Conservation (phyloP, 768 basidiomycete genomes). For the Lanmaoa rubissima region DNA sequence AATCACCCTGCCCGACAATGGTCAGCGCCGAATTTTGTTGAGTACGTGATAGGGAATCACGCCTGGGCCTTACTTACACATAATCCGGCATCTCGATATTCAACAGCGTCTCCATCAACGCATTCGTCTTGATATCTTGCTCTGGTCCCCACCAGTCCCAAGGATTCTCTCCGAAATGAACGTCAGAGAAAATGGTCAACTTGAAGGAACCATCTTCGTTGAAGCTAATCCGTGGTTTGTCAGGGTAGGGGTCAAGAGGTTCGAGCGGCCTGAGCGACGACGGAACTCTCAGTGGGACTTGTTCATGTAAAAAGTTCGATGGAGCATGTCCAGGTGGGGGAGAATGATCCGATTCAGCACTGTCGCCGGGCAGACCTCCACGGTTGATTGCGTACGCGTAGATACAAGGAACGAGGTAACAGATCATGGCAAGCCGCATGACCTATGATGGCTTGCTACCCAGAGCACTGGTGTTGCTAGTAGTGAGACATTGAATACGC, state of each 20-base stretch:
- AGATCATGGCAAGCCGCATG: constrained; percentile 1
- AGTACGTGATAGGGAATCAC: background rate
- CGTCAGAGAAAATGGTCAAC: constrained; percentile 69
- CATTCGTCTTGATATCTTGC: constrained; percentile 63
- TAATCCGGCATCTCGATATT: constrained; percentile 63
- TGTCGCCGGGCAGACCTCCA: background rate
- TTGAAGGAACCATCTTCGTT: constrained; percentile 62
- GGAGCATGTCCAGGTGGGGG: background rate
- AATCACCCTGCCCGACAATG: constrained; percentile 46
- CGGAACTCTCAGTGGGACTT: background rate
- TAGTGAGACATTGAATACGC: background rate
- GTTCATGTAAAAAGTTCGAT: background rate
- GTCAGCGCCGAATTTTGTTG: background rate
- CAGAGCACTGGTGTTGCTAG: too few relatives aligned
- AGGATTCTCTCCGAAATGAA: constrained; percentile 76
- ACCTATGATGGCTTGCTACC: background rate
- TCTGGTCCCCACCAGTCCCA: constrained; percentile 66
- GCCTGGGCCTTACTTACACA: constrained; percentile 51
- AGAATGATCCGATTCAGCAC: background rate
- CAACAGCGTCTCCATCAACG: constrained; percentile 56
- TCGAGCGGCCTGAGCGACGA: background rate
- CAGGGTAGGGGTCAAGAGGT: constrained; percentile 42
- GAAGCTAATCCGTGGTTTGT: constrained; percentile 55
- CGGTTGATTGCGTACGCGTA: constrained; percentile 17
- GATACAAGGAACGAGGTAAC: constrained; percentile 4